Conservation (phyloP, 768 basidiomycete species). For the Pleurotus tuber-regium region DNA sequence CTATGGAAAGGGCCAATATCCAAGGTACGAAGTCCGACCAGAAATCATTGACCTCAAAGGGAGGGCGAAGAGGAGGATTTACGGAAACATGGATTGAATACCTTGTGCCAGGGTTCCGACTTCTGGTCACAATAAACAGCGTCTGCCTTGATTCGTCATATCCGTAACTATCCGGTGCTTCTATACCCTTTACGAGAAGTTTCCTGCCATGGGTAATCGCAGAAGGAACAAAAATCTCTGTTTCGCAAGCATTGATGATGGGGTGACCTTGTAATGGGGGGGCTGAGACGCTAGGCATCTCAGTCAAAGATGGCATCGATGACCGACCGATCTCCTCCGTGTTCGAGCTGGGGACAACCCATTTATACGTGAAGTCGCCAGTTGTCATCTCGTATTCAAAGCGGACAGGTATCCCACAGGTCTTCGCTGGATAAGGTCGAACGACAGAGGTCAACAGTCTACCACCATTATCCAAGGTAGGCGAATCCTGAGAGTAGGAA, state of each 20-base stretch:
- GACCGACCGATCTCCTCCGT: slow-evolving; percentile 1
- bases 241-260: slow-evolving; percentile 51
- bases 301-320: too few relatives aligned
- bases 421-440: slow-evolving; percentile 89
- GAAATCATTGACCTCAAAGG: slow-evolving; percentile 60
- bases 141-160: slow-evolving; percentile 74
- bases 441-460: slow-evolving; percentile 78
- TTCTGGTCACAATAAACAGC: slow-evolving; percentile 56
- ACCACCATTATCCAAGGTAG: slow-evolving; percentile 80
- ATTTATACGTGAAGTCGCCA: slow-evolving; percentile 63
- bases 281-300: slow-evolving; percentile 21
- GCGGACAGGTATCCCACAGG: slow-evolving; percentile 75
- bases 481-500: slow-evolving; percentile 56
- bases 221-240: slow-evolving; percentile 82
- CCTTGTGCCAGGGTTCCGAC: slow-evolving; percentile 38
- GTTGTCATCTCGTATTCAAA: slow-evolving; percentile 80
- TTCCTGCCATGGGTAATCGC: slow-evolving; percentile 54
- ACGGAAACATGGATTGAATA: slow-evolving; percentile 41
- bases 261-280: slow-evolving; percentile 41
- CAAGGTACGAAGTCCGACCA: slow-evolving; percentile 50
- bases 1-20: slow-evolving; percentile 16
- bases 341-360: slow-evolving; percentile 42
- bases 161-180: slow-evolving; percentile 43
- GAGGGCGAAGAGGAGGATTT: slow-evolving; percentile 45
- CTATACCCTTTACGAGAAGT: slow-evolving; percentile 57